phyloP scores from a whole-genome alignment of 768 basidiomycete genomes.

The Phlebiopsis gigantea region DNA sequence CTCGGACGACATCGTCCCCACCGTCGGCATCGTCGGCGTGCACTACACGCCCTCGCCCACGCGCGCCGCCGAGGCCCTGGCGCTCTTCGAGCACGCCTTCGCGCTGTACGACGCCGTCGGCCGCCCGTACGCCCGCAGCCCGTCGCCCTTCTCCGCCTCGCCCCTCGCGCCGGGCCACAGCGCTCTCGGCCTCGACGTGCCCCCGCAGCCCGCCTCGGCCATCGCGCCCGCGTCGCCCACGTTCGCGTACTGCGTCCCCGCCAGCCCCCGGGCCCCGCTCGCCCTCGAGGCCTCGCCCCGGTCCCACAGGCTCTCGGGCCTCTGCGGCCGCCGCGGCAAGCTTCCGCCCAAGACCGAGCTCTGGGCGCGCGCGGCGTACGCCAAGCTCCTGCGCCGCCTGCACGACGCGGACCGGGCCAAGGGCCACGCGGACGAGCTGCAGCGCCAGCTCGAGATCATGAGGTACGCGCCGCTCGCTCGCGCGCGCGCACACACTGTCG shows the following conservation, averaged over 20 bases:
- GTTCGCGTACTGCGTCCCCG: background rate
- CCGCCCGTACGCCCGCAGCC: background rate
- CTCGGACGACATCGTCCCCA: background rate
- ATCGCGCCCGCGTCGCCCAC: background rate
- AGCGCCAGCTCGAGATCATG: background rate
- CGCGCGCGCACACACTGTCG: background rate
- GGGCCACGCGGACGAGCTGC: background rate
- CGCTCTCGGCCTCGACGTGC: background rate
- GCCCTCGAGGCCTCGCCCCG: background rate
- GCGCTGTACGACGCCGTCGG: slow-evolving; percentile 1
- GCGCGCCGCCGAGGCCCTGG: slow-evolving; percentile 8
- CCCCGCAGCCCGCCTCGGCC: background rate
- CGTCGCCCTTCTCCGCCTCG: background rate
- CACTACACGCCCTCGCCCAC: background rate
- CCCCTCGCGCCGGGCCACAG: background rate
- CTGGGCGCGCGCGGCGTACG: slow-evolving; percentile 14
- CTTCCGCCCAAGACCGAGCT: slow-evolving; percentile 12
- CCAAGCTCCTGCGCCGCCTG: slow-evolving; percentile 6
- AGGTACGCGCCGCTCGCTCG: background rate
- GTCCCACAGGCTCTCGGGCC: background rate
- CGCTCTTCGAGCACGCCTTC: slow-evolving; percentile 9
- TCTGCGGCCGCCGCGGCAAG: background rate
- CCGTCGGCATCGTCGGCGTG: background rate
- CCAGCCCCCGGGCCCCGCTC: background rate
- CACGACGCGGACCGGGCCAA: background rate